phyloP scores from a whole-genome alignment of 106 monocot species.

The Agapanthus africanus region DNA sequence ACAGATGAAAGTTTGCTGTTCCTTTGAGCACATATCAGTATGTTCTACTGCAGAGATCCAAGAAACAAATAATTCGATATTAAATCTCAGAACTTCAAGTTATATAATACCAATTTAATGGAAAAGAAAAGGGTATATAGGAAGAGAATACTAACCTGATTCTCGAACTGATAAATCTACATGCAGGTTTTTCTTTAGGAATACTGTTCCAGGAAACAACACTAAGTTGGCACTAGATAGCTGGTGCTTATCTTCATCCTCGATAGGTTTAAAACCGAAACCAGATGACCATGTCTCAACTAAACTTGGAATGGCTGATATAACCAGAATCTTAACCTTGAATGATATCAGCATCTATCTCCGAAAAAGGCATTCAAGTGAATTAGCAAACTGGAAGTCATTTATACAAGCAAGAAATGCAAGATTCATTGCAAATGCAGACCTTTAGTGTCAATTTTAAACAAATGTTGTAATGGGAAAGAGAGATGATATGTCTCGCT shows the following conservation, averaged over 20 bases:
- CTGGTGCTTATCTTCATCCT: constrained; percentile 41
- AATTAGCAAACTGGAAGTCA: neutral
- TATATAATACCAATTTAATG: neutral
- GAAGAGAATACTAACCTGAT: constrained; percentile 33
- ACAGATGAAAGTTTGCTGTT: neutral
- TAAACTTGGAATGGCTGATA: constrained; percentile 85
- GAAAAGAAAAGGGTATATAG: neutral
- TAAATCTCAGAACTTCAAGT: neutral
- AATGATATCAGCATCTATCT: constrained; percentile 70
- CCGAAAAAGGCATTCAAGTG: constrained; percentile 15
- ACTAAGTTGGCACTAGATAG: constrained; percentile 61
- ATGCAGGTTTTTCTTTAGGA: constrained; percentile 60
- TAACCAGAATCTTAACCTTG: constrained; percentile 64
- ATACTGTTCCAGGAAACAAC: constrained; percentile 71
- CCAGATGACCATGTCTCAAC: constrained; percentile 77
- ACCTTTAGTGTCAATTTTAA: neutral
- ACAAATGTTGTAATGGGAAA: neutral
- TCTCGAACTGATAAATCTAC: constrained; percentile 21
- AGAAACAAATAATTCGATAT: neutral
- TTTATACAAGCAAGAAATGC: neutral
- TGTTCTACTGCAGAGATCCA: neutral
- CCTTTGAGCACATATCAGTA: neutral
- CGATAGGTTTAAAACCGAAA: constrained; percentile 72
- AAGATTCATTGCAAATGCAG: neutral
- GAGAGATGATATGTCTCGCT: neutral